Evolutionary conservation across 495 filamentous ascomycete genomes (phyloP).

Genomic region (Penicillium daleae): DNA sequence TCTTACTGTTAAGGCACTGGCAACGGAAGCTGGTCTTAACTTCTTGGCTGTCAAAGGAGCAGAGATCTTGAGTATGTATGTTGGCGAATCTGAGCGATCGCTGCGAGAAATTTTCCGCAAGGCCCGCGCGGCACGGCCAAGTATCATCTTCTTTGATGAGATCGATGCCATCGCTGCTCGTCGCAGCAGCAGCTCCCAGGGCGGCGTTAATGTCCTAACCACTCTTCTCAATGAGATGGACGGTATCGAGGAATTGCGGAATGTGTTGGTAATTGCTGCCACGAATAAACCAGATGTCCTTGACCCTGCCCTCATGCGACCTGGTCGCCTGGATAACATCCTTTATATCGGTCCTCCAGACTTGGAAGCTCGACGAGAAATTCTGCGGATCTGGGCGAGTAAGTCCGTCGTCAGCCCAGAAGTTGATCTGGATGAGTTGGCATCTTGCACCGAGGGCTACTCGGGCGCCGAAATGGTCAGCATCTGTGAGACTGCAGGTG

Average conservation of each 20-base stretch:
- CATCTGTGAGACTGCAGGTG: slow-evolving; percentile 72
- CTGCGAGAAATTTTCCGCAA: slow-evolving; percentile 87
- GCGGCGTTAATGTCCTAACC: slow-evolving; percentile 80
- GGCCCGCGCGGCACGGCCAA: slow-evolving; percentile 82
- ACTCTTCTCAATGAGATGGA: slow-evolving; percentile 96
- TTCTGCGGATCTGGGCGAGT: slow-evolving; percentile 67
- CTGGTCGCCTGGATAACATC: slow-evolving; percentile 86
- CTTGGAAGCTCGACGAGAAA: slow-evolving; percentile 72
- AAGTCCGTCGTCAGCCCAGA: slow-evolving; percentile 65
- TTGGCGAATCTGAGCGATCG: slow-evolving; percentile 91
- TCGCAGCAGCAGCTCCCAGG: slow-evolving; percentile 57
- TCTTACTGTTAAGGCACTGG: slow-evolving; percentile 87
- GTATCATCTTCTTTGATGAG: slow-evolving; percentile 98
- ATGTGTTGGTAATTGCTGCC: slow-evolving; percentile 88
- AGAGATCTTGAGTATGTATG: slow-evolving; percentile 95
- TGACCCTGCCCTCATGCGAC: slow-evolving; percentile 84
- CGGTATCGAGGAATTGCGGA: slow-evolving; percentile 82
- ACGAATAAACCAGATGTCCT: slow-evolving; percentile 89
- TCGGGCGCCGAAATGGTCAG: slow-evolving; percentile 88
- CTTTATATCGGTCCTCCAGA: slow-evolving; percentile 90
- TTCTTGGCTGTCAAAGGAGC: slow-evolving; percentile 97
- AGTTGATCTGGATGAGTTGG: slow-evolving; percentile 67
- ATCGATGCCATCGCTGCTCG: slow-evolving; percentile 90
- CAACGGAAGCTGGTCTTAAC: slow-evolving; percentile 88
- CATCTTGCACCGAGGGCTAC: slow-evolving; percentile 74